These are phyloP conservation scores for Boletellus ananiceps DNA, from an alignment of 768 basidiomycete genomes.

Conservation along the genomic window DNA sequence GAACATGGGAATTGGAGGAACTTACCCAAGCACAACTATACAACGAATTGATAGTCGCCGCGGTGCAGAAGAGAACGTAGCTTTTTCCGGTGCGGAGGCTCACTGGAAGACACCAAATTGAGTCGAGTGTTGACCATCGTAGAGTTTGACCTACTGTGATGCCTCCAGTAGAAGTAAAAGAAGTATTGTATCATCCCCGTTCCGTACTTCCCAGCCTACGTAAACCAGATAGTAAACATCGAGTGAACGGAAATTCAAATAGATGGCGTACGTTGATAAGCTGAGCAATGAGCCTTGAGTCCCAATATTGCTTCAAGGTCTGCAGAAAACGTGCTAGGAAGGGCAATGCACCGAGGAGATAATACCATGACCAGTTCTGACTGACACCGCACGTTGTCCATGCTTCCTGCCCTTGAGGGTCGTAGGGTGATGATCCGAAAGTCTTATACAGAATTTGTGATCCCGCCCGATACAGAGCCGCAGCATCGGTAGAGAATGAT, in stretches of 20 bases:
- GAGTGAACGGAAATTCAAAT: background rate
- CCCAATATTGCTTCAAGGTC: slow-evolving; percentile 80
- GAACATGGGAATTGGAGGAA: background rate
- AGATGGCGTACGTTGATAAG: slow-evolving; percentile 69
- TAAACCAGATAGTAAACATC: background rate
- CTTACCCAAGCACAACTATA: slow-evolving; percentile 81
- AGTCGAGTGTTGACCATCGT: background rate
- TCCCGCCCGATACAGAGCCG: background rate
- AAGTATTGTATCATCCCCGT: slow-evolving; percentile 60
- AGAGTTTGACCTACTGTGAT: slow-evolving; percentile 40
- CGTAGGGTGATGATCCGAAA: slow-evolving; percentile 8
- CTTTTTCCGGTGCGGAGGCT: slow-evolving; percentile 38
- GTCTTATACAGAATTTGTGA: background rate
- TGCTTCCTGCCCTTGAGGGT: slow-evolving; percentile 38
- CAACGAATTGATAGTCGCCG: slow-evolving; percentile 54
- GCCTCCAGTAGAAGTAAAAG: slow-evolving; percentile 77
- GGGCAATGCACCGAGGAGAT: slow-evolving; percentile 60
- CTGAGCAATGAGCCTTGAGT: slow-evolving; percentile 71
- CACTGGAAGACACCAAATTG: slow-evolving; percentile 11
- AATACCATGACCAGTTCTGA: slow-evolving; percentile 58
- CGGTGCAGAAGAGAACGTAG: slow-evolving; percentile 68
- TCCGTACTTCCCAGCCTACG: slow-evolving; percentile 81
- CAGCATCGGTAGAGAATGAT: background rate
- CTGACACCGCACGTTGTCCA: slow-evolving; percentile 41
- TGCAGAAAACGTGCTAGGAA: slow-evolving; percentile 77